Evolutionary conservation across 441 rosid species (phyloP), one percentile per base, ranked within the genome.

Genomic region (Macaranga tanarius): DNA sequence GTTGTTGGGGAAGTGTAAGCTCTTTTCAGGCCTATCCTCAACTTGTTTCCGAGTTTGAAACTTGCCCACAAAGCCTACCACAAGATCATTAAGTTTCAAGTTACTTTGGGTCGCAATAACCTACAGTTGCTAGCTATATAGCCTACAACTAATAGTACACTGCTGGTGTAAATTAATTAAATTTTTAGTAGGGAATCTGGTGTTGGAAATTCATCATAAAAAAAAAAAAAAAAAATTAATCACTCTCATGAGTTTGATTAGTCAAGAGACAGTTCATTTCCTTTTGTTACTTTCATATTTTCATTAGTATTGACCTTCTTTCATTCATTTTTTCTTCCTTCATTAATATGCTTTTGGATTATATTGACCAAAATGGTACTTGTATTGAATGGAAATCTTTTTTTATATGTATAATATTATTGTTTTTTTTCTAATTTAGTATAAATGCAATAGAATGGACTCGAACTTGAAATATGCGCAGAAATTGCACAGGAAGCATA

Each of bases 1-100:
- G 75, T 58, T 85, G 86, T 55, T 87, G 86, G 87, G 86, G 70
- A 45, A 80, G 81, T 69, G 79, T 73, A 25, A 79, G 71, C 74
- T 71, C 79, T 20, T 45, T 82, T 19, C 57, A 52, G 55, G 73
- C 52, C n/a, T 84, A 73, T 78, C 82, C 86, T 38, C 75, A 62
- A 50, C 75, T 77, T 56, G 65, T 74, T 69, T 69, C 85, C 58
- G 78, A 75, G 26, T 77, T 73, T 68, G 86, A 82, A 63, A 72
- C 70, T 71, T 82, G 80, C 80, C 73, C 62, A 52, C 81, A 74
- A 57, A 76, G 71, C 72, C 31, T 75, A 47, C 80, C 79, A 23
- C 82, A 81, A 63, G 65, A 77, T 70, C 72, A 64, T 54, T 26
- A 81, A 72, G 83, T 77, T 68, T 74, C 78, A 17, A 79, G 75